Base-by-base conservation (phyloP, 345 rosid species). In the Cochlearia excelsa region DNA sequence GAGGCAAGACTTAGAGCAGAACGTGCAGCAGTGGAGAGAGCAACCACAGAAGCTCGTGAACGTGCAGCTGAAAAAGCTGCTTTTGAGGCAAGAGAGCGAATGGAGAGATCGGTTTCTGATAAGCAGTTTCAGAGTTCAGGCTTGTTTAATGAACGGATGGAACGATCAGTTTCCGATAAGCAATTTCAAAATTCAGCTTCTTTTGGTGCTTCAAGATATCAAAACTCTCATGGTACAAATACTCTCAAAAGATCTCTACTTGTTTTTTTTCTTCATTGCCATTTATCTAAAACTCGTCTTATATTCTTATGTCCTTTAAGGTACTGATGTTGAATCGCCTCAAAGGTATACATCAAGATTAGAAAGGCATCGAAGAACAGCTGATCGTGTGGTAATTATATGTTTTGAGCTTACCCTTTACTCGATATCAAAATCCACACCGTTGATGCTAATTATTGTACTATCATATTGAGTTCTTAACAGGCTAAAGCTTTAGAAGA, bases 401-500 rank as follows among this genome's bases (percentile, higher is more conserved):
- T 4, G 54, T 70, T 64, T 34, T 58, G 30, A 27, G 23, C 23
- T 26, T 5, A 29, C 56, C 30, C 2, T 8, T 16, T 37, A 44
- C 11, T 57, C 5, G 10, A 11, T 11, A 1, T 2, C 3, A 26
- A 23, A 10, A 2, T 51, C 2, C 5, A 43, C 30, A 37, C 48
- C 31, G 1, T 26, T 57, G 50, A 34, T 28, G 41, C 2, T 42
- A 28, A 37, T 44, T 50, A 45, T 37, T 59, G 5, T 35, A 57
- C 2, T 7, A 9, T 47, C 46, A 6, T 49, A 31, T 5, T 51
- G 45, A 11, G 34, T 44, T 47, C 11, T n/a, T 61, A 64, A 70
- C 80, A 88, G 98, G 99, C 94, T 57, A 93, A 89, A 78, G 95
- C 99, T 69, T 73, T 89, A 62, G 97, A 85, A 35, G 99, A 93